These are phyloP conservation scores for Sclerotinia sclerotiorum DNA, from an alignment of 2,329 filamentous ascomycete species.

Conservation along the genomic window DNA sequence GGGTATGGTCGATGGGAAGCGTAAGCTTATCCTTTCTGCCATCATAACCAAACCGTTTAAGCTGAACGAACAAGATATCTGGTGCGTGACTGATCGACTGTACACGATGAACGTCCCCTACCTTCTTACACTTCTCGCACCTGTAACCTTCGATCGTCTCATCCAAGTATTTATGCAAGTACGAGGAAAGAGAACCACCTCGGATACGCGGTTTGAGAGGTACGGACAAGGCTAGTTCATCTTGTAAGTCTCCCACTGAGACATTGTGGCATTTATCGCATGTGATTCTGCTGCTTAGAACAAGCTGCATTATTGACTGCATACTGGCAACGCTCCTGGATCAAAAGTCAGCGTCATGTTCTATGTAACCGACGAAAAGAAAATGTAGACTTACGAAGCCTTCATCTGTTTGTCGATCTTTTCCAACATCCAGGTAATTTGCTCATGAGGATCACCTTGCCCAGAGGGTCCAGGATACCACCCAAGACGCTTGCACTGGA, in stretches of 20 bases:
- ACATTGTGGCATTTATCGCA: conserved; percentile 35
- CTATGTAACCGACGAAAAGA: too few species aligned
- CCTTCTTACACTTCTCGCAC: conserved; percentile 34
- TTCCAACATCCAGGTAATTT: conserved; percentile 35
- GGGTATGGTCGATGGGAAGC: conserved; percentile 28
- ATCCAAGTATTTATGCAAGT: conserved; percentile 32
- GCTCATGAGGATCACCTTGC: conserved; percentile 41
- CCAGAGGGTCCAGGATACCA: conserved; percentile 23
- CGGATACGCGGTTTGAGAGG: conserved; percentile 32
- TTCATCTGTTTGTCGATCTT: conserved; percentile 36
- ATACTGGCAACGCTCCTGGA: conserved; percentile 28
- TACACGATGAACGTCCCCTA: conserved; percentile 25
- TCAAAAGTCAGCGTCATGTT: conserved; percentile 6
- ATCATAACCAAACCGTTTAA: conserved; percentile 36
- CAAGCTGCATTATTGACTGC: conserved; percentile 31
- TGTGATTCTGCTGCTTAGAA: conserved; percentile 27
- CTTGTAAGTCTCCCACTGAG: conserved; percentile 27
- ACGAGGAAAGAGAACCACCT: conserved; percentile 29
- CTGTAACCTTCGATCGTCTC: conserved; percentile 34
- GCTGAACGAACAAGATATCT: conserved; percentile 35
- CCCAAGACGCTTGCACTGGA: conserved; percentile 7
- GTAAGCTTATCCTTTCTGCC: conserved; percentile 31
- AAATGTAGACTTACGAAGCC: conserved; percentile 28
- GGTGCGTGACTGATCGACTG: conserved; percentile 33
- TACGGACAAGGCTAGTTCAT: conserved; percentile 35